phyloP scores from a whole-genome alignment of 176 grass and related monocot species.

The Lolium rigidum region DNA sequence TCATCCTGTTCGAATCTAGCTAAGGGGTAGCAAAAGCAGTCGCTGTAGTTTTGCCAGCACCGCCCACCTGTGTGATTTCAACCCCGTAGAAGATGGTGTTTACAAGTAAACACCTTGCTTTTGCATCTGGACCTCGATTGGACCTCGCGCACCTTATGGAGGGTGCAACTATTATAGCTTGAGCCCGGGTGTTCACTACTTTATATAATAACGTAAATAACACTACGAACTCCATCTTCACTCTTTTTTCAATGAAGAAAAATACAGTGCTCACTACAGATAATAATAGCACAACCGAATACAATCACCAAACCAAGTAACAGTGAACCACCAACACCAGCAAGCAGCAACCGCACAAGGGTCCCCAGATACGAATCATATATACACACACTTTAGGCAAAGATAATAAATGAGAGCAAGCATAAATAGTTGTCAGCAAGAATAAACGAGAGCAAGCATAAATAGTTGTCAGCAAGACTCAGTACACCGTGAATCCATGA shows the following conservation, averaged over 20 bases:
- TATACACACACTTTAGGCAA: constrained; percentile 26
- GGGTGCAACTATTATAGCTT: background rate
- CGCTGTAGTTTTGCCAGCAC: too few relatives aligned
- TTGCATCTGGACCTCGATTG: background rate
- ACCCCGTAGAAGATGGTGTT: background rate
- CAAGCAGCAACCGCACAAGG: background rate
- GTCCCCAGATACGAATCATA: background rate
- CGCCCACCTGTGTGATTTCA: too few relatives aligned
- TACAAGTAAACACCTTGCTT: background rate
- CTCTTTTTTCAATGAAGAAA: background rate
- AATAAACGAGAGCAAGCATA: background rate
- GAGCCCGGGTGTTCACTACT: background rate
- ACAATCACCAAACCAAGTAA: constrained; percentile 10
- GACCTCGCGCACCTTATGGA: background rate
- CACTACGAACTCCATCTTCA: background rate
- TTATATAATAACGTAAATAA: background rate
- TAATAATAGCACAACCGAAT: background rate
- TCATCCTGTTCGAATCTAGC: background rate
- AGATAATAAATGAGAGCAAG: background rate
- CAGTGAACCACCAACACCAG: background rate
- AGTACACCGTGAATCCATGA: background rate
- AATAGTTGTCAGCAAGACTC: constrained; percentile 19
- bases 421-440: constrained; percentile 28
- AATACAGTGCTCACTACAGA: background rate
- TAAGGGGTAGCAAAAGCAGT: background rate